phyloP scores from a whole-genome alignment of 2,329 filamentous ascomycete species.

The Monilinia fructigena region DNA sequence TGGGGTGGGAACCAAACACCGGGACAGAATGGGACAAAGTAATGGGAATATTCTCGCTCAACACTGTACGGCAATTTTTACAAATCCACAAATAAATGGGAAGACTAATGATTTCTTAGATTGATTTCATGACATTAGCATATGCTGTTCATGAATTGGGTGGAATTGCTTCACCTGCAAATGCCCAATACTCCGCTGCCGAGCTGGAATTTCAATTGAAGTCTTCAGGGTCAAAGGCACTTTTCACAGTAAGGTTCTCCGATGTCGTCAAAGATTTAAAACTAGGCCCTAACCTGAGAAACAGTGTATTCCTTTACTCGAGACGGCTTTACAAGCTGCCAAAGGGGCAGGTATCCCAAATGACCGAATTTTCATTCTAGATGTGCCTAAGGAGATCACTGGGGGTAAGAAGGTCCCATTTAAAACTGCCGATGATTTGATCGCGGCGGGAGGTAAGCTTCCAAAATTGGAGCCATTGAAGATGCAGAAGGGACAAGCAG shows the following conservation, averaged over 20 bases:
- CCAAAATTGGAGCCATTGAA: slow-evolving; percentile 54
- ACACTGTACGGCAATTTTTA: slow-evolving; percentile 57
- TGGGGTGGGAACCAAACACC: slow-evolving; percentile 67
- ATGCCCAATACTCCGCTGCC: slow-evolving; percentile 78
- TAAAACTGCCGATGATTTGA: slow-evolving; percentile 73
- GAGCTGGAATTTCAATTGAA: slow-evolving; percentile 82
- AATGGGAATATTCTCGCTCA: slow-evolving; percentile 72
- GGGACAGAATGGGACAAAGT: slow-evolving; percentile 82
- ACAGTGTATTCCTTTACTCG: slow-evolving; percentile 62
- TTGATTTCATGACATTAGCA: slow-evolving; percentile 71
- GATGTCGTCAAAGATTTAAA: slow-evolving; percentile 32
- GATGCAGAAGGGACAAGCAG: slow-evolving; percentile 64
- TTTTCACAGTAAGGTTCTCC: slow-evolving; percentile 68
- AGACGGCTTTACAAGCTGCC: slow-evolving; percentile 66
- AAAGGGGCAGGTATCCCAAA: slow-evolving; percentile 65
- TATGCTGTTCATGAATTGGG: slow-evolving; percentile 73
- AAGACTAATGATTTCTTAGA: slow-evolving; percentile 44
- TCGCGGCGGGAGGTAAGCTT: slow-evolving; percentile 57
- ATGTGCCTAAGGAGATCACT: slow-evolving; percentile 57
- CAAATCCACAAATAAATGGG: not conserved
- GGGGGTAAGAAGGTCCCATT: slow-evolving; percentile 52
- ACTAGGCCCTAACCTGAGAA: not conserved
- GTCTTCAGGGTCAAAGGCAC: slow-evolving; percentile 69
- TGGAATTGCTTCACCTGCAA: slow-evolving; percentile 77
- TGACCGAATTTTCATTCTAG: slow-evolving; percentile 71